phyloP scores from a whole-genome alignment of 768 basidiomycete genomes.

The Psilocybe sp. region DNA sequence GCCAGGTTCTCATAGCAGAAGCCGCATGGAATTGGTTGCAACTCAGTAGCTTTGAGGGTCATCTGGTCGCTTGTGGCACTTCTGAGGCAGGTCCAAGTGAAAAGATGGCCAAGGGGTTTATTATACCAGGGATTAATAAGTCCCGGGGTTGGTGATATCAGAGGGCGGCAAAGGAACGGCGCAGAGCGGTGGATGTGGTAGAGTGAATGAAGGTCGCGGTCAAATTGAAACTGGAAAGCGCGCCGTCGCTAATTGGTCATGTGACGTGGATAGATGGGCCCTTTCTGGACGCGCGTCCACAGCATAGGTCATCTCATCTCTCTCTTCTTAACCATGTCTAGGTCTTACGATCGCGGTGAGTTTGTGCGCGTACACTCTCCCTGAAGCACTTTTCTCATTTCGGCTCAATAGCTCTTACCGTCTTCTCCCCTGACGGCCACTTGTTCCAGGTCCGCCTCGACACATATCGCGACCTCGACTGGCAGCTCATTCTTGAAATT shows the following conservation, averaged over 20 bases:
- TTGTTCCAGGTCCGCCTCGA: constrained; percentile 77
- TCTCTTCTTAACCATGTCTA: constrained; percentile 59
- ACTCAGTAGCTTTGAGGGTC: neutral
- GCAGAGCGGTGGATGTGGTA: neutral
- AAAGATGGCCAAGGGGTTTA: too few relatives aligned
- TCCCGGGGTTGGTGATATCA: too few relatives aligned
- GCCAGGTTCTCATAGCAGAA: constrained; percentile 47
- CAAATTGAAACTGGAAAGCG: constrained; percentile 8
- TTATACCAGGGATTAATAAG: too few relatives aligned
- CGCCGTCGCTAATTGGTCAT: constrained; percentile 12
- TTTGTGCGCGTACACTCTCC: neutral
- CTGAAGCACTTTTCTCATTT: neutral
- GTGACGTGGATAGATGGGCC: constrained; percentile 24
- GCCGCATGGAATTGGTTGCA: constrained; percentile 37
- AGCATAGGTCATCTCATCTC: constrained; percentile 14
- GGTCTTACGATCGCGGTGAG: constrained; percentile 95
- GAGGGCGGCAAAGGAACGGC: too few relatives aligned
- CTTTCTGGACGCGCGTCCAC: constrained; percentile 49
- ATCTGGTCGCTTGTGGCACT: neutral
- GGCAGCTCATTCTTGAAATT: constrained; percentile 10
- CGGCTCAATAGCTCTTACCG: constrained; percentile 73
- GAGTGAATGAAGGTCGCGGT: constrained; percentile 2
- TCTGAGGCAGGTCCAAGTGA: neutral
- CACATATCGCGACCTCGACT: constrained; percentile 11
- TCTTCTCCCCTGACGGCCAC: constrained; percentile 98